Conservation (phyloP, 1,284 basidiomycete genomes). For the Lentinula novae-zelandiae region DNA sequence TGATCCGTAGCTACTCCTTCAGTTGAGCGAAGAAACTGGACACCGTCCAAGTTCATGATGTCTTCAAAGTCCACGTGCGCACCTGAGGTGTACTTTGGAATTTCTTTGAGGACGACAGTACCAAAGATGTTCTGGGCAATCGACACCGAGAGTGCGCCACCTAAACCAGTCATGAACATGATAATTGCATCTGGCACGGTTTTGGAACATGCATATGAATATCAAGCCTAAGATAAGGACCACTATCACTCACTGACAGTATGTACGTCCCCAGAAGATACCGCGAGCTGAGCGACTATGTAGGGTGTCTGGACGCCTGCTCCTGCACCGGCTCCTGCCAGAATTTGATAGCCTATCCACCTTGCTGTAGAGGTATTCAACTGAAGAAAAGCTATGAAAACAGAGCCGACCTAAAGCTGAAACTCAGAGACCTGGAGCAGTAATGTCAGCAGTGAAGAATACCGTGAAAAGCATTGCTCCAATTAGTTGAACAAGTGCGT, state of each 20-base stretch:
- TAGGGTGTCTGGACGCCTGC: slow-evolving; percentile 1
- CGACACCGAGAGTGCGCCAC: background rate
- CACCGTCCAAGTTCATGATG: background rate
- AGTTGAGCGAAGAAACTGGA: background rate
- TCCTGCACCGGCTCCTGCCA: background rate
- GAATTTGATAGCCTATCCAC: slow-evolving; percentile 2
- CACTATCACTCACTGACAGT: background rate
- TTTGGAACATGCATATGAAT: background rate
- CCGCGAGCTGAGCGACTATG: background rate
- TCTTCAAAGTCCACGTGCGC: background rate
- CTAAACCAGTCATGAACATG: background rate
- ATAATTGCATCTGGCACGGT: background rate
- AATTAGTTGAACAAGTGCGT: background rate
- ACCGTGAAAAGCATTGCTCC: background rate
- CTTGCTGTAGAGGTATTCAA: background rate
- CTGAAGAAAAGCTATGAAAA: slow-evolving; percentile 10
- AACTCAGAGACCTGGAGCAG: background rate
- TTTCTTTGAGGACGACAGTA: background rate
- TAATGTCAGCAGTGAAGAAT: background rate
- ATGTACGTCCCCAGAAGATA: background rate
- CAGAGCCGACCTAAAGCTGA: background rate
- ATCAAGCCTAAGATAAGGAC: background rate
- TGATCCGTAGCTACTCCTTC: background rate
- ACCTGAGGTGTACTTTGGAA: background rate
- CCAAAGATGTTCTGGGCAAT: background rate